Evolutionary conservation across 176 grass and related monocot genomes (phyloP), one percentile per base, ranked within the genome.

Genomic region (Luzula sylvatica): DNA sequence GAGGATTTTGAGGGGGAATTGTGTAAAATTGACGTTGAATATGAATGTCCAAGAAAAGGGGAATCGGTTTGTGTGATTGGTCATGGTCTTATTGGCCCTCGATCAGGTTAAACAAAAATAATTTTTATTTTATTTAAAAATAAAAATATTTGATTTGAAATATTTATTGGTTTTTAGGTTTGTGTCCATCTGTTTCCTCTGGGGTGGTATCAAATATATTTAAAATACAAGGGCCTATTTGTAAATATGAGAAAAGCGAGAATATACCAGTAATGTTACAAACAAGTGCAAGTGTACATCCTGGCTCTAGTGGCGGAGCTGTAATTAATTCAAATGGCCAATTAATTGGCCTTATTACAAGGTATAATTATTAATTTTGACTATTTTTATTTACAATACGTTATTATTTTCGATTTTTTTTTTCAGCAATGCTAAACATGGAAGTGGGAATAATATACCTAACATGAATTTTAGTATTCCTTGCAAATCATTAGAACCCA

Each of bases 391-490:
- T 26, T 15, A 7, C 23, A 2, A 14, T 58, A 11, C n/a, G n/a
- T 72, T 26, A 38, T 59, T 75, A 55, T 39, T 43, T 50, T 28
- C 61, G 4, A 65, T 23, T 46, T n/a, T 59, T 15, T 45, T 53
- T 45, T 84, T 22, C 77, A 95, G 90, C 70, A 95, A 95, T 64
- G 90, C 90, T 28, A 95, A 77, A 67, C 90, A 95, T 79, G 80
- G 83, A 46, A 78, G 67, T 38, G 77, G 90, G 71, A 88, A 62
- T 58, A 95, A 74, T 75, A 85, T 95, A 79, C 90, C 90, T 19
- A 69, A 78, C 39, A 65, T 95, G 67, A 95, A 95, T 70, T 95
- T 88, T 65, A 82, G 90, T 70, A 88, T 95, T 24, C 90, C 90
- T 11, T 86, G 77, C 58, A 79, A 73, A 76, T 57, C 74, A 46